Percentiles rank a stretch among this genome's conserved stretches.
phyloP scores from a whole-genome alignment of 148 eudicot species.

The Amaranthus cruentus region DNA sequence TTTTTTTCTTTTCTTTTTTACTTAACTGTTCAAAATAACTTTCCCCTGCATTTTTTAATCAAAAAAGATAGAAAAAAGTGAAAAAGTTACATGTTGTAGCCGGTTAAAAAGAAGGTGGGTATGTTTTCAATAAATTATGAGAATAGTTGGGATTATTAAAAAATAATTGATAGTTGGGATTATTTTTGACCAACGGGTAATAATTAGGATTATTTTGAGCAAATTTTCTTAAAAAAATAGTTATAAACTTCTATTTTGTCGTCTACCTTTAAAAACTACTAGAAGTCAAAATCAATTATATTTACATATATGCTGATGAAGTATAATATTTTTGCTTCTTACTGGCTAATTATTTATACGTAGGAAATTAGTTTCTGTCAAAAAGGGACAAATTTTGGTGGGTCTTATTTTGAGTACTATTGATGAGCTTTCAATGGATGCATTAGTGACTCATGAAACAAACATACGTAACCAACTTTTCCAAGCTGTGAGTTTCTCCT shows the following conservation, averaged over 20 bases:
- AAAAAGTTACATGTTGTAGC: too few relatives aligned
- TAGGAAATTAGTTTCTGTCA: constrained; percentile 13
- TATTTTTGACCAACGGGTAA: too few relatives aligned
- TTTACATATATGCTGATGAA: background rate
- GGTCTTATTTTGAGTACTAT: constrained; percentile 39
- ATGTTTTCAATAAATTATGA: too few relatives aligned
- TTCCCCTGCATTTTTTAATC: too few relatives aligned
- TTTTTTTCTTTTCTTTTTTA: too few relatives aligned
- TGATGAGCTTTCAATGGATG: constrained; percentile 59
- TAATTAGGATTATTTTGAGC: too few relatives aligned
- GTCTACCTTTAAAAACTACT: background rate
- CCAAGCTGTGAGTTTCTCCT: constrained; percentile 42
- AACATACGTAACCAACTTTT: constrained; percentile 46
- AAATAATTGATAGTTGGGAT: too few relatives aligned
- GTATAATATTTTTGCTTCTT: background rate
- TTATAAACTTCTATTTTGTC: background rate
- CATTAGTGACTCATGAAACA: constrained; percentile 42
- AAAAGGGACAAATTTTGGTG: constrained; percentile 31
- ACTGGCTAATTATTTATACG: background rate
- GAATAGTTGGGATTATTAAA: too few relatives aligned
- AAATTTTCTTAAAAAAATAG: background rate
- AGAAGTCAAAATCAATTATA: background rate
- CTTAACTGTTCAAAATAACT: too few relatives aligned
- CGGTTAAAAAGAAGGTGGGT: too few relatives aligned
- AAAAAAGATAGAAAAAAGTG: too few relatives aligned